A percentile compares a stretch with the other conserved stretches of the same genome.
phyloP scores from a whole-genome alignment of 495 filamentous ascomycete genomes.

The Hypoxylon lienhwacheense region DNA sequence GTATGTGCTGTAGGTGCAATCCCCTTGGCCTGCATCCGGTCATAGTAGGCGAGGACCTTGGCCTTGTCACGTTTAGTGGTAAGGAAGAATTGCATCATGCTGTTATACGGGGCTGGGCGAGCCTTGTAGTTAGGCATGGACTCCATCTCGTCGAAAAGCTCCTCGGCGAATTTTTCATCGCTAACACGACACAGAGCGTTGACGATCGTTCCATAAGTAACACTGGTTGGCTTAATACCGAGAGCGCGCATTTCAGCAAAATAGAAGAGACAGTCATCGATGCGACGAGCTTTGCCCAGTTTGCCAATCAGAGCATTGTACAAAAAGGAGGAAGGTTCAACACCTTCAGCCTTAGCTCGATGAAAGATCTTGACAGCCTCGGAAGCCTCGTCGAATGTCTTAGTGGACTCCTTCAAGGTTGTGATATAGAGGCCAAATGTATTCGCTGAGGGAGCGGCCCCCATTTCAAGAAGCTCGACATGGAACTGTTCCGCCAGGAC shows the following conservation, averaged over 20 bases:
- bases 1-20: constrained; percentile 94
- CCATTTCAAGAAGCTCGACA: constrained; percentile 84
- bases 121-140: constrained; percentile 98
- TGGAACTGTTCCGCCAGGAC: constrained; percentile 80
- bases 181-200: constrained; percentile 96
- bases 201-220: constrained; percentile 97
- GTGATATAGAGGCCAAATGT: constrained; percentile 98
- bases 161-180: constrained; percentile 95
- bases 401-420: constrained; percentile 91
- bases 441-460: constrained; percentile 89
- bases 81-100: constrained; percentile 98
- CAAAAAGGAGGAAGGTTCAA: constrained; percentile 92
- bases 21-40: constrained; percentile 83
- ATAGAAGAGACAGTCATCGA: constrained; percentile 97
- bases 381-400: constrained; percentile 95
- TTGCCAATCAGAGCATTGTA: constrained; percentile 99
- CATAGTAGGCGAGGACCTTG: constrained; percentile 95
- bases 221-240: constrained; percentile 91
- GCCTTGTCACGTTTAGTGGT: constrained; percentile 91
- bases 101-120: constrained; percentile 94
- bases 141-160: constrained; percentile 99
- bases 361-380: constrained; percentile 97
- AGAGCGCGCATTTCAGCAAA: constrained; percentile 94
- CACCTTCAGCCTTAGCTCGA: constrained; percentile 88
- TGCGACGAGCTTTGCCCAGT: constrained; percentile 93